Conservation (phyloP, 1,284 basidiomycete genomes). For the Puccinia triticina region DNA sequence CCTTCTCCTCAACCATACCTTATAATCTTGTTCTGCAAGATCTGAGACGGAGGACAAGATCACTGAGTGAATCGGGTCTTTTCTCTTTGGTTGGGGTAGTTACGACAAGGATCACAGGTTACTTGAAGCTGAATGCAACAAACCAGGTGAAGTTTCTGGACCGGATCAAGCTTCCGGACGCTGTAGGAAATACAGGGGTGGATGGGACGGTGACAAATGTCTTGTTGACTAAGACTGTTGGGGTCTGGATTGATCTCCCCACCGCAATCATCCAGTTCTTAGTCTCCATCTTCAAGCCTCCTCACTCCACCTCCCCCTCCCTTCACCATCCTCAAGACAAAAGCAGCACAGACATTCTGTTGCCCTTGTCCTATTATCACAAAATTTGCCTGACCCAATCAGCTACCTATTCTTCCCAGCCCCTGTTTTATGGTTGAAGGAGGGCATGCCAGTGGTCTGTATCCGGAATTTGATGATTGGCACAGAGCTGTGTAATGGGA, state of each 20-base stretch:
- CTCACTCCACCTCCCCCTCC: no score
- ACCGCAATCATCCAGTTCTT: background rate
- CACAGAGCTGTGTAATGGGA: no score
- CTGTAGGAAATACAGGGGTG: background rate
- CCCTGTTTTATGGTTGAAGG: no score
- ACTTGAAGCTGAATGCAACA: conserved; percentile 20
- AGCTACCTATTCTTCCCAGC: no score
- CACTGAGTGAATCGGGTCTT: background rate
- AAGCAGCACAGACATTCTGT: background rate
- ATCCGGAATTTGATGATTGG: no score
- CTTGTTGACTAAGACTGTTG: background rate
- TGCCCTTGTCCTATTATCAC: background rate
- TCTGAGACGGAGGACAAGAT: background rate
- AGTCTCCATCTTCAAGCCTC: conserved; percentile 4
- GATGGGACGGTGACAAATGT: background rate
- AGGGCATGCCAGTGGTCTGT: no score
- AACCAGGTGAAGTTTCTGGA: conserved; percentile 19
- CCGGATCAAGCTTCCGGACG: conserved; percentile 18
- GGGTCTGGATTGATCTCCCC: conserved; percentile 26
- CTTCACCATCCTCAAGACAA: background rate
- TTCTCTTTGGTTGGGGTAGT: background rate
- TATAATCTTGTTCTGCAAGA: background rate
- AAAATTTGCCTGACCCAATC: conserved; percentile 8
- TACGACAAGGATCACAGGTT: conserved; percentile 21
- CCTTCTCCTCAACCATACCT: background rate